Evolutionary conservation across 192 early-diverging fungal species (phyloP), one percentile per base, ranked within the genome.

Genomic region (Backusella circina): DNA sequence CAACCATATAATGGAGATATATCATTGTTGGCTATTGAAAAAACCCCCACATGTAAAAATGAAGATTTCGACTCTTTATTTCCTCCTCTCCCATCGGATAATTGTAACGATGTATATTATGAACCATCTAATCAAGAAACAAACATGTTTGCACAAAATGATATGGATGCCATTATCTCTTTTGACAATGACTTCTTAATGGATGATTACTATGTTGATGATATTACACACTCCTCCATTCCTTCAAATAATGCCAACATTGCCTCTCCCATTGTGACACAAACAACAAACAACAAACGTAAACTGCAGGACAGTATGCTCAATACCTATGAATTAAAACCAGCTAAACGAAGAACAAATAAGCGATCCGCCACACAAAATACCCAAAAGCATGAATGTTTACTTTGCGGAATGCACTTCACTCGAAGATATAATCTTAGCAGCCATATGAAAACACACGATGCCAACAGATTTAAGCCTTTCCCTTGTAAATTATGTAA

Each of bases 341-440:
- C 23, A 61, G 8, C 54, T 28, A 61, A 61, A 10, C 54, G 54
- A 61, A 61, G 23, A 61, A 26, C 3, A 2, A 26, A 18, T 2
- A 61, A 61, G 26, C 26, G 3, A 61, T 61, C 21, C 54, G 3
- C 54, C 10, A 13, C 10, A 61, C 12, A 12, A 61, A 61, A 61
- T 26, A 61, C 54, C 21, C 54, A 23, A 37, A 68, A 36, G n/a
- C 36, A 37, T 23, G 67, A 83, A 67, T 90, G 88, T 74, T 83
- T 88, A 12, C 74, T 88, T n/a, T 97, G 95, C 75, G 70, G 82
- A 38, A 86, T 89, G 69, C 79, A 83, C 57, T 97, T 97, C 80
- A 91, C 92, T 1, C 84, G 94, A 39, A 88, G 87, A 44, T 97
- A 91, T 78, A 97, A 96, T 77, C 86, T 97, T 37, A 91, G 90